Conservation (phyloP, 805 yeast genomes). For the Priceomyces medius region DNA sequence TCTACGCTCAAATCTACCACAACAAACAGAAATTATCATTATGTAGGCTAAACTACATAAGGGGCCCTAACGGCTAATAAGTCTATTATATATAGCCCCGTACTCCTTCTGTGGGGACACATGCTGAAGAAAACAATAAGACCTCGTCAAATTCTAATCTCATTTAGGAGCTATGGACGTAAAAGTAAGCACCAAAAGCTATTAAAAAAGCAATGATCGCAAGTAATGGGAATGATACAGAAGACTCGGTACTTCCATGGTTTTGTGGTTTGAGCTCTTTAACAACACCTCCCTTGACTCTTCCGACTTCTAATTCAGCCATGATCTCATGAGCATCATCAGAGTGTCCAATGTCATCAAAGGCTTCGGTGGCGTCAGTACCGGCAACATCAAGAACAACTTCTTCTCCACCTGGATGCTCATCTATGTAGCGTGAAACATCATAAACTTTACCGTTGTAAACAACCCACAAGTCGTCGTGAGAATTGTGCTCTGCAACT, state of each 20-base stretch:
- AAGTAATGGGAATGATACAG: conserved; percentile 28
- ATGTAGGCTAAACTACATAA: neutral
- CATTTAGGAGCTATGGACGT: conserved; percentile 9
- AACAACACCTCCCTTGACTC: conserved; percentile 61
- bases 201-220: conserved; percentile 37
- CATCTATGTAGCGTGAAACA: conserved; percentile 41
- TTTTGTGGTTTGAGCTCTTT: conserved; percentile 15
- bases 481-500: conserved; percentile 39
- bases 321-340: conserved; percentile 88
- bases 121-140: neutral
- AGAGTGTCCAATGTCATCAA: conserved; percentile 89
- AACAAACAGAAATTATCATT: no score
- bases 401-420: conserved; percentile 51
- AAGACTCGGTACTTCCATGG: conserved; percentile 14
- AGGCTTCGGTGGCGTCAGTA: conserved; percentile 45
- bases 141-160: neutral
- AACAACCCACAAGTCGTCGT: conserved; percentile 44
- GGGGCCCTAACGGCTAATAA: neutral
- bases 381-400: conserved; percentile 45
- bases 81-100: neutral
- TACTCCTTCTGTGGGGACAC: neutral
- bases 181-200: conserved; percentile 45
- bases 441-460: conserved; percentile 46
- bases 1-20: no score
- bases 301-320: conserved; percentile 69